Evolutionary conservation across 805 yeast species (phyloP), one percentile per base, ranked within the genome.

Genomic region (Kockiozyma suomiensis): DNA sequence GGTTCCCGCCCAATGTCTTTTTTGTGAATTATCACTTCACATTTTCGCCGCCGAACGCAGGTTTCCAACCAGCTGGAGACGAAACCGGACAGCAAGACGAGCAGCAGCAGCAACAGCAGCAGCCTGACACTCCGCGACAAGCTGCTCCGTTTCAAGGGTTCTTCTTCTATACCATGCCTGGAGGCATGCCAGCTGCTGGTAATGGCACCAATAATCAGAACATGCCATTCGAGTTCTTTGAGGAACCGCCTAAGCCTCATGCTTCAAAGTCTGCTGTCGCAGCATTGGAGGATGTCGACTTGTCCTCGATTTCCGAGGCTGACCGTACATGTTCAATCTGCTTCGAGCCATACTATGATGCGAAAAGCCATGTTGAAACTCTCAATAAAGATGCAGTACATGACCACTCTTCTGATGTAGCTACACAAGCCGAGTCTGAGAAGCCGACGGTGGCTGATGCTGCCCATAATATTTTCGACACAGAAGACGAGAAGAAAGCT

Each of bases 251-350:
- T 19, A 64, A 67, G 55, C 66, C 64, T 2, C 64, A 68, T 46
- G 75, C 75, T 10, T 66, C 74, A 10, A 61, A 69, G 54, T 65
- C 66, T 8, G 79, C 78, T 10, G 67, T 77, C 25, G 69, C 69
- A 10, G 68, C 71, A 15, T 60, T 77, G 58, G 64, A 69, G 58
- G 66, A 69, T 5, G 66, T 75, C 25, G 69, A 68, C 12, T 53
- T 72, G 21, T 42, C 63, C 15, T 67, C 70, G 2, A 58, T 76
- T 7, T 72, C 75, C 0, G 73, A 69, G 32, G 41, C 67, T n/a
- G 78, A 75, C 19, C 64, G 72, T 21, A 63, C 56, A 1, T 78
- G 82, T 64, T 66, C 81, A 5, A 80, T 80, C 43, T 80, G 83
- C 66, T 78, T 76, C 62, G 83, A 80, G 26, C 64, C 65, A 7